phyloP scores from a whole-genome alignment of 1,284 basidiomycete genomes.

The Stygiomarasmius scandens region DNA sequence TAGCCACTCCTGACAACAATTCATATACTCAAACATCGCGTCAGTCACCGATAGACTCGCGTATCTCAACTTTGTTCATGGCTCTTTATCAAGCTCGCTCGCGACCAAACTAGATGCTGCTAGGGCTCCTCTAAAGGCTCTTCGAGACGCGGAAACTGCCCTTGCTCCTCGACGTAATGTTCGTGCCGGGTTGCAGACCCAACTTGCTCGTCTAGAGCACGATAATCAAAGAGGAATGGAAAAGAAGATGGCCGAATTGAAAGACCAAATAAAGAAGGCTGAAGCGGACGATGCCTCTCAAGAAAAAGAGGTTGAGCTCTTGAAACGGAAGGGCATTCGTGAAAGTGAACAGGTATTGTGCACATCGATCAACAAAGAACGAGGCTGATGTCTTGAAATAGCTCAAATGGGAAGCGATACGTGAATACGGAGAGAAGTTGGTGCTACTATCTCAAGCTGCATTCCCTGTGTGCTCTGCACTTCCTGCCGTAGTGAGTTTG shows the following conservation, averaged over 20 bases:
- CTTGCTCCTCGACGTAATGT: slow-evolving; percentile 62
- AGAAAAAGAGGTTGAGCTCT: slow-evolving; percentile 68
- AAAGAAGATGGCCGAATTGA: slow-evolving; percentile 64
- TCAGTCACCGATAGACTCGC: slow-evolving; percentile 77
- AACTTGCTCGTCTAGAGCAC: slow-evolving; percentile 67
- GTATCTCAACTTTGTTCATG: slow-evolving; percentile 75
- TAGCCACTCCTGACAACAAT: background rate
- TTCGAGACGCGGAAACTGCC: slow-evolving; percentile 68
- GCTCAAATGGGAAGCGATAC: slow-evolving; percentile 5
- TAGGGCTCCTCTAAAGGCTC: slow-evolving; percentile 64
- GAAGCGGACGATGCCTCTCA: slow-evolving; percentile 62
- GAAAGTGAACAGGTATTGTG: slow-evolving; percentile 60
- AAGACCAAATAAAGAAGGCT: slow-evolving; percentile 61
- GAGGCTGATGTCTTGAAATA: slow-evolving; percentile 27
- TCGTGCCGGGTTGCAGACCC: slow-evolving; percentile 56
- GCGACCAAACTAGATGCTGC: slow-evolving; percentile 63
- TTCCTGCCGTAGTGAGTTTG: slow-evolving; percentile 48
- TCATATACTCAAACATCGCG: background rate
- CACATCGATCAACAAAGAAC: too few species aligned
- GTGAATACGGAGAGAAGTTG: slow-evolving; percentile 76
- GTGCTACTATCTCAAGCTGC: slow-evolving; percentile 72
- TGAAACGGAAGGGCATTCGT: slow-evolving; percentile 72
- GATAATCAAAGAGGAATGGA: slow-evolving; percentile 62
- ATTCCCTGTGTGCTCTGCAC: slow-evolving; percentile 54
- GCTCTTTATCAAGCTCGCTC: slow-evolving; percentile 62